Base-by-base conservation (phyloP, 1,139 yeast genomes). In the Yamadazyma pseudoaaseri region DNA sequence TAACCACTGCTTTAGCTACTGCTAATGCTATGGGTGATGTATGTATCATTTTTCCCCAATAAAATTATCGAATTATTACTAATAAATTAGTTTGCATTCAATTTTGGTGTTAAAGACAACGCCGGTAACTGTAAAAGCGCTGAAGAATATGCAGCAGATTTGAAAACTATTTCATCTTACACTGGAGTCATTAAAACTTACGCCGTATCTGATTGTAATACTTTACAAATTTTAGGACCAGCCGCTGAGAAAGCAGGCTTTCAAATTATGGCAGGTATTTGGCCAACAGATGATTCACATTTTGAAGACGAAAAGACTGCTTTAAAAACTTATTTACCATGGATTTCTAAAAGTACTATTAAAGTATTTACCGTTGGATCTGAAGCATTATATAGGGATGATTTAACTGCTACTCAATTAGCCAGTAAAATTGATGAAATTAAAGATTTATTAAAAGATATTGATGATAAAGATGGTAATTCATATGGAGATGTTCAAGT, bases 381-480 rank as follows among this genome's bases (percentile, higher is more conserved):
- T 21, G 97, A 89, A 70, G 90, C 95, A 41, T 71, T 89, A 49
- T 87, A 87, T 75, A 85, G 96, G 73, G 77, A 64, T 29, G 96
- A 87, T 58, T 48, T 87, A 62, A 71, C 86, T 35, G 87, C 95
- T 30, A 48, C 65, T 16, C 77, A 74, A 35, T 75, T 86, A 56
- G 90, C 94, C 36, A 60, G 58, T 48, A 73, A 72, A 54, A 86
- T 87, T 52, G 43, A 58, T 38, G 76, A 74, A 30, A 60, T 86
- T 58, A 83, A 79, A 62, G 56, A 60, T 27, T 65, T 78, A 31
- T 56, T 87, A 44, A 56, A 69, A 29, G 70, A 57, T 46, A 79
- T 89, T 59, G 68, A 72, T 43, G 97, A 86, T 65, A 81, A 83
- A 58, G 70, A 86, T 51, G 97, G 97, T 51, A 68, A 81, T 51